phyloP scores from a whole-genome alignment of 2,329 filamentous ascomycete genomes.

The Colletotrichum lupini region DNA sequence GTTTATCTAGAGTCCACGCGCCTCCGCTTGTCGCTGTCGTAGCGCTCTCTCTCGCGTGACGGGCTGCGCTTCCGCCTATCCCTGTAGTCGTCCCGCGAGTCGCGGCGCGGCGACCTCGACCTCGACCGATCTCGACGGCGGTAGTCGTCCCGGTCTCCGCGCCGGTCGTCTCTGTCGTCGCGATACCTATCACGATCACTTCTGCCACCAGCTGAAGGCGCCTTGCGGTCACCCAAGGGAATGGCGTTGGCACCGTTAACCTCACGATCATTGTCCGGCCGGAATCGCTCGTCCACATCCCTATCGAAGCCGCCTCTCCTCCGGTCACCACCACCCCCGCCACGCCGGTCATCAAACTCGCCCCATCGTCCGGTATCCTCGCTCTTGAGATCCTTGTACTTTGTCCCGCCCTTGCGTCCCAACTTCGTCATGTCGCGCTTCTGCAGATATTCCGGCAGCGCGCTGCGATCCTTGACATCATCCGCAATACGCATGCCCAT shows the following conservation, averaged over 20 bases:
- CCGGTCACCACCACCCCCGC: conserved; percentile 46
- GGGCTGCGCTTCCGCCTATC: conserved; percentile 67
- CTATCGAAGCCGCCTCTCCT: conserved; percentile 48
- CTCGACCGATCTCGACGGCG: conserved; percentile 53
- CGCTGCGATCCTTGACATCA: conserved; percentile 83
- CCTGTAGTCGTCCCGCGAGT: conserved; percentile 56
- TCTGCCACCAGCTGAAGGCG: conserved; percentile 37
- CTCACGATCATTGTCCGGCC: conserved; percentile 65
- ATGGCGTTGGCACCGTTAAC: conserved; percentile 76
- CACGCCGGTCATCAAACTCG: conserved; percentile 63
- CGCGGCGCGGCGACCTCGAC: conserved; percentile 64
- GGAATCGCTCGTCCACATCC: conserved; percentile 73
- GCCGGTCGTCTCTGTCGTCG: conserved; percentile 44
- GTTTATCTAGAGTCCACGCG: conserved; percentile 56
- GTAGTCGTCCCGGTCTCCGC: conserved; percentile 47
- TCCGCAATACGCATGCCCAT: conserved; percentile 88
- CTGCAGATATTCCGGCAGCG: conserved; percentile 91
- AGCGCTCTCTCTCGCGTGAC: conserved; percentile 63
- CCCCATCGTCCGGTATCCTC: conserved; percentile 96
- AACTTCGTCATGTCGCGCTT: conserved; percentile 93
- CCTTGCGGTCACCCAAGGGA: conserved; percentile 72
- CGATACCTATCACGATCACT: conserved; percentile 43
- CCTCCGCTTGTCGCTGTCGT: conserved; percentile 70
- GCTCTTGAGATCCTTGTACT: conserved; percentile 86
- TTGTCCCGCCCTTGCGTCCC: conserved; percentile 90